These are phyloP conservation scores for Barnettozyma salicaria DNA, from an alignment of 805 yeast genomes.

Conservation along the genomic window DNA sequence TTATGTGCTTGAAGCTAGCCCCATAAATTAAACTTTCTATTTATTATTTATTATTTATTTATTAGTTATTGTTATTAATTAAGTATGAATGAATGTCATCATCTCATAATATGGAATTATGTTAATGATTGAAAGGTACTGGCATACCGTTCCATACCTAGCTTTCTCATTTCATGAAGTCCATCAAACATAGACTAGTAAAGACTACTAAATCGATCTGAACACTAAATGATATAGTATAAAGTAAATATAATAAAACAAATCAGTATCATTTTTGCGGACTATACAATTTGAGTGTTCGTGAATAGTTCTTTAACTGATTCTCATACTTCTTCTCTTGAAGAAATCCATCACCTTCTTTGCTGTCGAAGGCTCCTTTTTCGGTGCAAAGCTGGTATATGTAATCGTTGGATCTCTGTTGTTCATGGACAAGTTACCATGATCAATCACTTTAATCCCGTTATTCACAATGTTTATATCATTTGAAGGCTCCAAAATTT, in stretches of 20 bases:
- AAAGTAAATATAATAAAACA: neutral
- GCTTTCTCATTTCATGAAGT: too few relatives aligned
- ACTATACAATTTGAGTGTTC: neutral
- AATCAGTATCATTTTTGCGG: slow-evolving; percentile 1
- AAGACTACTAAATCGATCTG: neutral
- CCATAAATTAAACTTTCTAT: slow-evolving; percentile 1
- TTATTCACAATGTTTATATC: slow-evolving; percentile 13
- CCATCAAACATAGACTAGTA: too few relatives aligned
- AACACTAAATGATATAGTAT: neutral
- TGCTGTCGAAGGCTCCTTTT: slow-evolving; percentile 66
- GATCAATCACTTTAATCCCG: too few relatives aligned
- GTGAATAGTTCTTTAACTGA: slow-evolving; percentile 3
- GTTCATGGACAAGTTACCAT: too few relatives aligned
- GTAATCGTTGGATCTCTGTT: slow-evolving; percentile 16
- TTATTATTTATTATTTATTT: slow-evolving; percentile 7
- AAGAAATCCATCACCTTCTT: slow-evolving; percentile 73
- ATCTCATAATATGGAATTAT: neutral
- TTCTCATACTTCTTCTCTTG: slow-evolving; percentile 52
- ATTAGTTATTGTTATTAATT: slow-evolving; percentile 9
- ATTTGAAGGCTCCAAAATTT: slow-evolving; percentile 24
- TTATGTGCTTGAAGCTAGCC: neutral
- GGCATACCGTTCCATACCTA: too few relatives aligned
- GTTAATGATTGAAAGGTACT: neutral
- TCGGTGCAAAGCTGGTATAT: slow-evolving; percentile 26
- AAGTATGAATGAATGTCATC: neutral